Percentiles rank a stretch among this genome's conserved stretches.
Conservation (phyloP, 352 stramenopile genomes). For the Halophytophthora polymorphica region DNA sequence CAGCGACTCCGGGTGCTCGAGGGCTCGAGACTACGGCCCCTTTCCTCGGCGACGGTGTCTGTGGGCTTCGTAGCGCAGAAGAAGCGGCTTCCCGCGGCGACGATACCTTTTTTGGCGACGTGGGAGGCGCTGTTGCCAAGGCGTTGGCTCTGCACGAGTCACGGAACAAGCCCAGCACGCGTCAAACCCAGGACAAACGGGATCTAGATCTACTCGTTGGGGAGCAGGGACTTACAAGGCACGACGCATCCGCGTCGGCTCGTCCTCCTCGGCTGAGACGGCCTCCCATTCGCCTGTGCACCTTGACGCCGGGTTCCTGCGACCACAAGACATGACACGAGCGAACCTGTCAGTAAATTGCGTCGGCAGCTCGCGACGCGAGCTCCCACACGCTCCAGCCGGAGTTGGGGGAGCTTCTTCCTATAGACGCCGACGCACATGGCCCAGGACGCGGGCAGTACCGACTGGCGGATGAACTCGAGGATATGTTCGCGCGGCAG, state of each 20-base stretch:
- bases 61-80: too few relatives aligned
- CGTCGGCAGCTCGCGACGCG: too few relatives aligned
- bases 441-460: slow-evolving; percentile 60
- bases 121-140: too few relatives aligned
- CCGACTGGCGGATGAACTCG: slow-evolving; percentile 74
- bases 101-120: too few relatives aligned
- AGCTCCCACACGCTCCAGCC: background rate
- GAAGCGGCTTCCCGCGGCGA: too few relatives aligned
- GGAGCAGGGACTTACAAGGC: slow-evolving; percentile 9
- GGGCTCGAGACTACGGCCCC: too few relatives aligned
- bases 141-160: too few relatives aligned
- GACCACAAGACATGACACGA: background rate
- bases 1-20: too few relatives aligned
- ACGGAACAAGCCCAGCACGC: too few relatives aligned
- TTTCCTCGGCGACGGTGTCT: too few relatives aligned
- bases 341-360: background rate
- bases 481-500: slow-evolving; percentile 69
- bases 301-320: slow-evolving; percentile 22
- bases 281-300: slow-evolving; percentile 47
- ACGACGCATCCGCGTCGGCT: slow-evolving; percentile 12
- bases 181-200: background rate
- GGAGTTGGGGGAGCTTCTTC: background rate
- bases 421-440: slow-evolving; percentile 26
- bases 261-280: slow-evolving; percentile 19
- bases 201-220: background rate